phyloP scores from a whole-genome alignment of 2,329 filamentous ascomycete genomes.

The Xylaria sp. region DNA sequence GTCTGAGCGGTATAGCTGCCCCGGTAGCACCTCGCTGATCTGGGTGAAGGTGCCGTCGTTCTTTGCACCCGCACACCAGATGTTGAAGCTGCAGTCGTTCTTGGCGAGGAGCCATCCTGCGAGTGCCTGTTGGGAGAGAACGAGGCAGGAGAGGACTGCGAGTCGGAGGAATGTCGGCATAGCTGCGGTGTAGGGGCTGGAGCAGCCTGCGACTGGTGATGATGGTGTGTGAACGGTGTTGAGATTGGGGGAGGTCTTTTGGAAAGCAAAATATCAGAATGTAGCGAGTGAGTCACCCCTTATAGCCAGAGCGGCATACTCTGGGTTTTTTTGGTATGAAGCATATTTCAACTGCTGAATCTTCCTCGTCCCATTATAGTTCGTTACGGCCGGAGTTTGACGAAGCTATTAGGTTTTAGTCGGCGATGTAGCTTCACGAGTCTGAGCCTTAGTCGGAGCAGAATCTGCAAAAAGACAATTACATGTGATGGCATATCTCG shows the following conservation, averaged over 20 bases:
- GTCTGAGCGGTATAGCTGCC: constrained; percentile 28
- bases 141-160: constrained; percentile 16
- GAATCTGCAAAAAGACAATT: too few relatives aligned
- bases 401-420: background rate
- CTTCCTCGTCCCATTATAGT: background rate
- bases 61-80: constrained; percentile 39
- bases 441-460: background rate
- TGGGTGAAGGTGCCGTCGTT: constrained; percentile 36
- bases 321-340: too few relatives aligned
- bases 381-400: background rate
- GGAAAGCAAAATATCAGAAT: background rate
- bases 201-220: background rate
- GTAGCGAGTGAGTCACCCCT: background rate
- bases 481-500: background rate
- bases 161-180: background rate
- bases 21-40: background rate
- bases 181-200: background rate
- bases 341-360: background rate
- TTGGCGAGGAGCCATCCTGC: constrained; percentile 31
- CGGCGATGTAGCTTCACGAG: too few relatives aligned
- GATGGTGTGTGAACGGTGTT: background rate
- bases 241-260: background rate
- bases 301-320: background rate
- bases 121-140: constrained; percentile 19
- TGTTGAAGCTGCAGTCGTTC: constrained; percentile 39